Percentiles rank a stretch among this genome's conserved stretches.
These are phyloP conservation scores for Aspergillus pseudoglaucus DNA, from an alignment of 2,329 filamentous ascomycete species.

Conservation along the genomic window DNA sequence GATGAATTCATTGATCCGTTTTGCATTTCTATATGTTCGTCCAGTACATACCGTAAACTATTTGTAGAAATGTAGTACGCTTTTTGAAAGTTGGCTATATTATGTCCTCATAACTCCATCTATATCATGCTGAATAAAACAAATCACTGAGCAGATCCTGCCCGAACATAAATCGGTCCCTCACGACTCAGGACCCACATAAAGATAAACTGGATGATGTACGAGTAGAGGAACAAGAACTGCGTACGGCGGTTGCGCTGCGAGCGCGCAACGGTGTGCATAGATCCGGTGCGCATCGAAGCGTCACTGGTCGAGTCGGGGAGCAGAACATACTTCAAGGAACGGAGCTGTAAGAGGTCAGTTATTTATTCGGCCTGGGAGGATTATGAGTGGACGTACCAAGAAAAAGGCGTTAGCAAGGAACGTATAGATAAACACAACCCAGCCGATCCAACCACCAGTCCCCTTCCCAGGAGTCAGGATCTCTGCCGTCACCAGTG, in stretches of 20 bases:
- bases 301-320: conserved; percentile 69
- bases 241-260: conserved; percentile 85
- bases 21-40: too few species aligned
- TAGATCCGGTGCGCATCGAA: conserved; percentile 52
- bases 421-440: conserved; percentile 85
- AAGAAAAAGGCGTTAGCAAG: conserved; percentile 91
- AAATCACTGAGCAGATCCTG: neutral
- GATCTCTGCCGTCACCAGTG: conserved; percentile 71
- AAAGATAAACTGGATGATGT: conserved; percentile 85
- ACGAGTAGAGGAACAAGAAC: conserved; percentile 90
- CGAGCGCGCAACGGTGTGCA: conserved; percentile 69
- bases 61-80: too few species aligned
- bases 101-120: neutral
- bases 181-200: conserved; percentile 73
- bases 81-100: neutral
- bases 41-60: neutral
- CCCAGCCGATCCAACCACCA: conserved; percentile 82
- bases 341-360: conserved; percentile 62
- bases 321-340: conserved; percentile 88
- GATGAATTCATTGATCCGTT: neutral
- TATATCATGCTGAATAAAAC: neutral
- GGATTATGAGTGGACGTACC: conserved; percentile 47
- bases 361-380: neutral
- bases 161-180: conserved; percentile 30
- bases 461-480: conserved; percentile 73